Evolutionary conservation across 768 basidiomycete species (phyloP).

Genomic region (Tephrocybe sp.): DNA sequence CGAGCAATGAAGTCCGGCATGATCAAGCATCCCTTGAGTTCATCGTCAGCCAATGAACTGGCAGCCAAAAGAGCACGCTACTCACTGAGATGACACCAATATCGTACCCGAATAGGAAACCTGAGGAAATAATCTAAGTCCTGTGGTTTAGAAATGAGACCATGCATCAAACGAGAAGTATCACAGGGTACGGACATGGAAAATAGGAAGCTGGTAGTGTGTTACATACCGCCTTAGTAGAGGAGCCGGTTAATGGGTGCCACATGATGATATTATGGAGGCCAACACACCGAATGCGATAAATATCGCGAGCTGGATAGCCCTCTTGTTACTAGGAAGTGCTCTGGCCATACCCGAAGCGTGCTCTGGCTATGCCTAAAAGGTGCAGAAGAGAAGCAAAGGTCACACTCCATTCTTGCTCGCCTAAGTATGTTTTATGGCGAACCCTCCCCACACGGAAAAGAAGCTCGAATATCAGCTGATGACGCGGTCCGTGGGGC

Average conservation of each 20-base stretch:
- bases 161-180: neutral
- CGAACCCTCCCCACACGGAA: constrained; percentile 6
- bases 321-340: constrained; percentile 60
- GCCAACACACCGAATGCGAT: constrained; percentile 63
- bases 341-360: constrained; percentile 31
- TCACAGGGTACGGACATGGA: neutral
- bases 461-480: constrained; percentile 16
- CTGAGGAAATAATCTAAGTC: constrained; percentile 23
- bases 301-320: constrained; percentile 64
- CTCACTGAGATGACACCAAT: constrained; percentile 74
- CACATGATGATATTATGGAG: neutral
- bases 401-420: constrained; percentile 9
- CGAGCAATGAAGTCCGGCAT: constrained; percentile 74
- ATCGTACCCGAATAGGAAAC: constrained; percentile 73
- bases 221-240: constrained; percentile 17
- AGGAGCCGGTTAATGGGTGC: neutral
- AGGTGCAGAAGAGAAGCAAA: constrained; percentile 21
- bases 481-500: constrained; percentile 19
- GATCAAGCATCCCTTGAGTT: constrained; percentile 66
- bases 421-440: constrained; percentile 13
- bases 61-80: neutral
- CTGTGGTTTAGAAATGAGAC: neutral
- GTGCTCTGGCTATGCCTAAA: constrained; percentile 7
- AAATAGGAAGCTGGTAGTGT: neutral
- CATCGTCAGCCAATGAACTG: constrained; percentile 1